Percentiles rank a stretch among this genome's conserved stretches.
phyloP scores from a whole-genome alignment of 2,329 filamentous ascomycete genomes.

The Paracorniculantispora psalliotae region DNA sequence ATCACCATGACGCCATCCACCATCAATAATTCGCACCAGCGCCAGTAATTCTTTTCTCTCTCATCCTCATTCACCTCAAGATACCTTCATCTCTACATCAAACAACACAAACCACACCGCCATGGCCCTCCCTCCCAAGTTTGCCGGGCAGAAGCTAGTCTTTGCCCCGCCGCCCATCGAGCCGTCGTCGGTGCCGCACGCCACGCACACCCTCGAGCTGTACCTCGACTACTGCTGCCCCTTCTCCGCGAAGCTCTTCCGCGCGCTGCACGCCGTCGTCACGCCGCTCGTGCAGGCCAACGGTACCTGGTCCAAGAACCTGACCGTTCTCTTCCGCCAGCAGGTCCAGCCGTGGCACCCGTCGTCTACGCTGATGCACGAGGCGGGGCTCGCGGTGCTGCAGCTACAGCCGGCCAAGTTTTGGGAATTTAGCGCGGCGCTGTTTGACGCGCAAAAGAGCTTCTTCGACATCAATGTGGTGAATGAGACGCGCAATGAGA shows the following conservation, averaged over 20 bases:
- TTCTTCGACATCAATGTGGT: conserved; percentile 86
- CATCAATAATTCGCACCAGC: not conserved
- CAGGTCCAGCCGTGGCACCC: conserved; percentile 96
- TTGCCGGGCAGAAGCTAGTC: conserved; percentile 64
- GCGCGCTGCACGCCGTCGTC: conserved; percentile 64
- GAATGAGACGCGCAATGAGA: conserved; percentile 76
- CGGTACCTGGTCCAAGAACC: conserved; percentile 48
- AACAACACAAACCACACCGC: not conserved
- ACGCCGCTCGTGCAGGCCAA: conserved; percentile 59
- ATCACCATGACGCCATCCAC: conserved; percentile 9
- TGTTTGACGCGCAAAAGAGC: conserved; percentile 62
- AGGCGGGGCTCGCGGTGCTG: conserved; percentile 78
- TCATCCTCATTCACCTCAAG: not conserved
- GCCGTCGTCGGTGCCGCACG: conserved; percentile 32
- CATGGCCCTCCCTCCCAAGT: conserved; percentile 76
- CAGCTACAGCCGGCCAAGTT: conserved; percentile 65
- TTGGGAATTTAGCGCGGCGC: conserved; percentile 68
- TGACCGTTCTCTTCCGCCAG: conserved; percentile 81
- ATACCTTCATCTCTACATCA: not conserved
- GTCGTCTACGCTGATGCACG: conserved; percentile 72
- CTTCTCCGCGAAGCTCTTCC: conserved; percentile 64
- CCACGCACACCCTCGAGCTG: conserved; percentile 57
- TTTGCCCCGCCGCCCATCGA: conserved; percentile 36
- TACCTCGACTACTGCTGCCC: conserved; percentile 92
- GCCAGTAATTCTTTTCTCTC: not conserved